These are phyloP conservation scores for Tricholoma furcatifolium DNA, from an alignment of 768 basidiomycete species.

Conservation along the genomic window DNA sequence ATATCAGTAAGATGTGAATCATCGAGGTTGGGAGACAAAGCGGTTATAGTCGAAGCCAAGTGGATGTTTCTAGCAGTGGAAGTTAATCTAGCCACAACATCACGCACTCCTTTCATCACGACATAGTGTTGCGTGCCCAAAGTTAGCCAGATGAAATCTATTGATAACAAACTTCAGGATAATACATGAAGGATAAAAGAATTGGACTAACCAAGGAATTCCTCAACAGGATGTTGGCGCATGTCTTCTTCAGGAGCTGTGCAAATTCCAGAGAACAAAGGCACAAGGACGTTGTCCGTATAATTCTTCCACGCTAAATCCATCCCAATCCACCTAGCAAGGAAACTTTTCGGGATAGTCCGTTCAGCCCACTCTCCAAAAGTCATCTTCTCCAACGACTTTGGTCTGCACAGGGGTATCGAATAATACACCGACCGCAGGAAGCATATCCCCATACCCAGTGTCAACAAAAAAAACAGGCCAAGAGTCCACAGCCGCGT, in stretches of 20 bases:
- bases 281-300: conserved; percentile 51
- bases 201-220: conserved; percentile 55
- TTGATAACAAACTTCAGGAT: neutral
- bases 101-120: conserved; percentile 54
- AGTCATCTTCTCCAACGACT: conserved; percentile 30
- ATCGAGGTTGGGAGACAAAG: conserved; percentile 38
- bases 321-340: conserved; percentile 43
- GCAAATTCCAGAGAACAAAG: conserved; percentile 72
- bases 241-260: conserved; percentile 60
- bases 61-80: conserved; percentile 49
- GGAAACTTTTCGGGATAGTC: conserved; percentile 37
- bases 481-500: conserved; percentile 28
- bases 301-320: conserved; percentile 55
- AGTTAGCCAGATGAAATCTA: conserved; percentile 73
- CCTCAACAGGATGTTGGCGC: conserved; percentile 56
- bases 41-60: conserved; percentile 48
- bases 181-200: neutral
- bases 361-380: conserved; percentile 49
- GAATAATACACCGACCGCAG: conserved; percentile 40
- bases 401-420: conserved; percentile 39
- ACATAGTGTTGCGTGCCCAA: conserved; percentile 70
- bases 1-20: conserved; percentile 35
- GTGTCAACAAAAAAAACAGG: conserved; percentile 40
- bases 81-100: conserved; percentile 55
- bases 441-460: conserved; percentile 46